Percentiles rank a stretch among this genome's conserved stretches.
phyloP scores from a whole-genome alignment of 2,329 filamentous ascomycete genomes.

The Pseudovirgaria hyperparasitica region DNA sequence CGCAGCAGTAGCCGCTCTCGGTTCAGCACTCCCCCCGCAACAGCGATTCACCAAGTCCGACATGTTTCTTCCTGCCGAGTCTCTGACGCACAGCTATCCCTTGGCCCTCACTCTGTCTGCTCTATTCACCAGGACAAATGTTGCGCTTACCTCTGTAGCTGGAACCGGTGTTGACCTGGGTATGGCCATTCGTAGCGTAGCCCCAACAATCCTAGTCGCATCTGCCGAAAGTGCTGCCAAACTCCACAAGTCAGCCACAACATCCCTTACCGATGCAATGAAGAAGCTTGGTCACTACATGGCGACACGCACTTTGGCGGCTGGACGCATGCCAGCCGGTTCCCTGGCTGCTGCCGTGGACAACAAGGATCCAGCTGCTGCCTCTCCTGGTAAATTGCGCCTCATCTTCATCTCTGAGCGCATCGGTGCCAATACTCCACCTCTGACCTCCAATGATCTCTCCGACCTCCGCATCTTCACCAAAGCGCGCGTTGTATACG shows the following conservation, averaged over 20 bases:
- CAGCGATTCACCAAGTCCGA: conserved; percentile 66
- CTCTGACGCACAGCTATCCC: conserved; percentile 66
- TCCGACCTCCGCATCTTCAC: conserved; percentile 75
- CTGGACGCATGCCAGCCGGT: conserved; percentile 61
- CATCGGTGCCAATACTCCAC: conserved; percentile 46
- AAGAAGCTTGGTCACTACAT: conserved; percentile 58
- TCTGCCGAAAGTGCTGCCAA: conserved; percentile 60
- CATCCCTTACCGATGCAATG: conserved; percentile 48
- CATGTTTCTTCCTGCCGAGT: conserved; percentile 73
- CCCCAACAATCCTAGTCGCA: conserved; percentile 72
- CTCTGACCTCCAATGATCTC: conserved; percentile 55
- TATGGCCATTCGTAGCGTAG: conserved; percentile 58
- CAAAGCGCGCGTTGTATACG: conserved; percentile 70
- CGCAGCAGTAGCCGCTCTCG: conserved; percentile 69
- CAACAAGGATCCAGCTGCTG: no score
- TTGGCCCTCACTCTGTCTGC: conserved; percentile 70
- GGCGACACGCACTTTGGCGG: conserved; percentile 56
- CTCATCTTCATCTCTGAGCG: conserved; percentile 70
- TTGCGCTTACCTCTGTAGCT: conserved; percentile 82
- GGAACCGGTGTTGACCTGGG: conserved; percentile 58
- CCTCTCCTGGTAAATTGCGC: conserved; percentile 60
- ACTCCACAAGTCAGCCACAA: conserved; percentile 50
- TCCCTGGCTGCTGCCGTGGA: conserved; percentile 51
- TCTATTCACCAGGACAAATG: conserved; percentile 69
- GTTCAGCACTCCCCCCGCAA: conserved; percentile 59